Base-by-base conservation (phyloP, 2,329 filamentous ascomycete species). In the Microsporum canis region DNA sequence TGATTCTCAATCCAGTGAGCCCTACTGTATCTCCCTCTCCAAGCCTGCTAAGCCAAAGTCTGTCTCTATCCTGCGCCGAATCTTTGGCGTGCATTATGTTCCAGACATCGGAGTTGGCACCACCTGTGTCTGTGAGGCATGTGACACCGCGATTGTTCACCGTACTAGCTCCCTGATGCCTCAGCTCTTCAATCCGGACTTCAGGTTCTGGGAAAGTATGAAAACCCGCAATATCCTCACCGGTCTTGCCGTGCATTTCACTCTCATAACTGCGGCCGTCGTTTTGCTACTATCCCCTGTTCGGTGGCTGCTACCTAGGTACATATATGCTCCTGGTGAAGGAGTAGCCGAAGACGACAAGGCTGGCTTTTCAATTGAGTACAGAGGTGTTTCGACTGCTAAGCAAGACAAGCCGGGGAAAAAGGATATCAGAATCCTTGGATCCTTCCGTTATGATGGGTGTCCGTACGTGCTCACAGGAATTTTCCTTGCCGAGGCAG, bases 21-120 rank as follows among this genome's bases (percentile, higher is more conserved):
- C 80, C 17, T 84, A 78, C 72, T 51, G 77, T 77, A 34, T 75
- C 77, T 51, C 68, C 73, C 33, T 69, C 66, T 62, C 65, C 64
- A 65, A 72, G 63, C 29, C 72, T 72, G 3, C 71, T 62, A 33
- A 66, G 56, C 65, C 65, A 63, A 73, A 63, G 45, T 47, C 56
- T 27, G 51, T 62, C 29, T 58, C 64, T 0, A 47, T 65, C 14
- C 71, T 73, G 2, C 72, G 60, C 14, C 38, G 27, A 31, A 63
- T 80, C 6, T 73, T 83, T 8, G 84, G 84, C 8, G 74, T 83
- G 10, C 78, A 79, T 59, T 73, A 73, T 14, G 76, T 84, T 36
- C 77, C 77, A 14, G 82, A 83, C 62, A 75, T 86, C 2, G 84
- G 84, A n/a, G 74, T 78, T 0, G 75, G 86, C 55, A 82, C 83